These are phyloP conservation scores for Trypanosoma scelopori DNA, from an alignment of 208 protist genomes.

Conservation along the genomic window DNA sequence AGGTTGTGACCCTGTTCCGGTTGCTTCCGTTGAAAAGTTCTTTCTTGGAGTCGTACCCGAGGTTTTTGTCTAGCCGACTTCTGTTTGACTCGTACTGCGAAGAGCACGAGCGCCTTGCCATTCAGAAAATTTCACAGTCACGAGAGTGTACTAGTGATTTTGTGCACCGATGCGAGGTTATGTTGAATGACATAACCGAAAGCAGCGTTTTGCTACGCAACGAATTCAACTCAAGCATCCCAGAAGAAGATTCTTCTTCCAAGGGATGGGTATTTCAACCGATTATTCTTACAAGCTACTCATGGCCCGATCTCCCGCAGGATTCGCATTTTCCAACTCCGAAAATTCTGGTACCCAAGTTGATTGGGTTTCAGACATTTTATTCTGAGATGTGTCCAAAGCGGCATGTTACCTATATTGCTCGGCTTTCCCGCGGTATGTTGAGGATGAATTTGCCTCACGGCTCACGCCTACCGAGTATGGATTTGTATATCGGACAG, in stretches of 20 bases:
- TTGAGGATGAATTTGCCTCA: constrained; percentile 18
- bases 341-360: constrained; percentile 1
- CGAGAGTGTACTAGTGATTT: constrained; percentile 27
- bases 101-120: constrained; percentile 16
- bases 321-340: constrained; percentile 8
- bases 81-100: constrained; percentile 21
- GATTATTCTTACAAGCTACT: constrained; percentile 26
- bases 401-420: constrained; percentile 18
- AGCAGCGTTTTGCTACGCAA: constrained; percentile 7
- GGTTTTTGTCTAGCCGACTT: constrained; percentile 18
- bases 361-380: constrained; percentile 21
- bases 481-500: constrained; percentile 22
- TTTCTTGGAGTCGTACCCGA: constrained; percentile 30
- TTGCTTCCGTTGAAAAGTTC: constrained; percentile 19
- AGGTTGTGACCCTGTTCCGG: constrained; percentile 28
- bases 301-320: constrained; percentile 18
- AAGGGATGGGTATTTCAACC: constrained; percentile 15
- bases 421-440: constrained; percentile 19
- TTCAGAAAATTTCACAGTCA: constrained; percentile 19
- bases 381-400: constrained; percentile 23
- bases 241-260: neutral
- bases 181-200: constrained; percentile 27
- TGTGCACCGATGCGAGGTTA: constrained; percentile 24
- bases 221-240: constrained; percentile 9
- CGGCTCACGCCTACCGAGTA: constrained; percentile 7